phyloP scores from a whole-genome alignment of 2,329 filamentous ascomycete species.

The Sporothrix variecibatus region DNA sequence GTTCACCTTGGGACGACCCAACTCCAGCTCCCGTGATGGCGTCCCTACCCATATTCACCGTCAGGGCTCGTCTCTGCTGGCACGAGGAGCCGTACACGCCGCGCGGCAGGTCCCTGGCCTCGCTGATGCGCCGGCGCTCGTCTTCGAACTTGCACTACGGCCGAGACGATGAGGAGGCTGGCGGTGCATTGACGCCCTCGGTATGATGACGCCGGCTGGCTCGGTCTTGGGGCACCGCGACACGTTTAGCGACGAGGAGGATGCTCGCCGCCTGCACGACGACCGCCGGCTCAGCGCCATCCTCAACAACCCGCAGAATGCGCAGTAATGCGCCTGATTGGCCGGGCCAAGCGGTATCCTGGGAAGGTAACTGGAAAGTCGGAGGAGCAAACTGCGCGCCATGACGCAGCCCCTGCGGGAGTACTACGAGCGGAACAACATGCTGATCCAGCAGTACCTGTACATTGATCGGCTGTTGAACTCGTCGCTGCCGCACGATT shows the following conservation, averaged over 20 bases:
- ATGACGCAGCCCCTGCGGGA: constrained; percentile 76
- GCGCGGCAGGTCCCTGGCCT: constrained; percentile 40
- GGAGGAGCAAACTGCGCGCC: constrained; percentile 70
- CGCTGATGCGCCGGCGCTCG: constrained; percentile 53
- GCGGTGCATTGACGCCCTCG: constrained; percentile 17
- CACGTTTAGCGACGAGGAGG: constrained; percentile 41
- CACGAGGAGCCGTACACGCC: constrained; percentile 51
- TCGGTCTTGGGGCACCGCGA: constrained; percentile 33
- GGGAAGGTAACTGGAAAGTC: constrained; percentile 87
- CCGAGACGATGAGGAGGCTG: constrained; percentile 33
- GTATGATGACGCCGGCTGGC: constrained; percentile 22
- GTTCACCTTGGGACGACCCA: neutral
- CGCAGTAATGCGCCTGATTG: constrained; percentile 84
- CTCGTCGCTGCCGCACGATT: constrained; percentile 85
- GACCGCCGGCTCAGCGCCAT: constrained; percentile 62
- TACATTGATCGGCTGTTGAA: constrained; percentile 91
- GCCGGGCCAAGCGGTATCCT: constrained; percentile 83
- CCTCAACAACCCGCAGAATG: constrained; percentile 70
- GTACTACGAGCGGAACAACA: constrained; percentile 90
- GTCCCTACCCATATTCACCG: constrained; percentile 30
- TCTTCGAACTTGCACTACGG: constrained; percentile 30
- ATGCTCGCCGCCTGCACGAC: constrained; percentile 51
- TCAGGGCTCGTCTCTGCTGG: constrained; percentile 34
- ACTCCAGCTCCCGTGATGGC: constrained; percentile 29
- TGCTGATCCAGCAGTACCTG: constrained; percentile 84